Base-by-base conservation (phyloP, 495 filamentous ascomycete genomes). In the Elaphomyces granulatus region DNA sequence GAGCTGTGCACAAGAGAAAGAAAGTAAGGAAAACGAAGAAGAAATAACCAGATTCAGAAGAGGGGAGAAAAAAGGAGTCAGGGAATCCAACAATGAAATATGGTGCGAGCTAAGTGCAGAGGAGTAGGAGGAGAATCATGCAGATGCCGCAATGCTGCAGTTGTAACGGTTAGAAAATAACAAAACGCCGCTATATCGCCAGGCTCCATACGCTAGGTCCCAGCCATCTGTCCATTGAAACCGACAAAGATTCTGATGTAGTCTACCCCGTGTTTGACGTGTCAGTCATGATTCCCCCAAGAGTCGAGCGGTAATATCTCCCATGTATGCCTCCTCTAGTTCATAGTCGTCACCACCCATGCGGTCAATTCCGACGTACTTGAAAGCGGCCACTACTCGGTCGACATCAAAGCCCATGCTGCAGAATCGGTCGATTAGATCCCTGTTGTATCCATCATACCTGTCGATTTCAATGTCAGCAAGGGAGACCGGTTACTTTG, bases 381-480 rank as follows among this genome's bases (percentile, higher is more conserved):
- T 72, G 48, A 98, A 88, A 3, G 87, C 84, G 15, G 75, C 72
- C 4, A 96, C 90, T 2, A 98, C 86, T 21, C 72, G 67, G 36
- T 83, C 79, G n/a, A 94, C 72, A 43, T 87, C 80, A 47, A 98
- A 98, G 30, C 90, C 90, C 90, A 98, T 96, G 48, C 67, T 72
- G 14, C 81, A 75, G 51, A 96, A 96, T n/a, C 79, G 74, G 48
- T 94, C 81, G 45, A 96, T 77, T 30, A 94, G 68, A 6, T 79
- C 72, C 47, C 81, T 81, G 56, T 84, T 86, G 52, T 93, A 98
- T 3, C 90, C 92, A 36, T 83, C 76, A 51, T 93, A 94, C 45
- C 85, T 92, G 43, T 44, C 33, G 12, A 42, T 14, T 14, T 15
- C 8, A 4, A 18, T 12, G 36, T 19, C 16, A n/a, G 17, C 8